Base-by-base conservation (phyloP, 129 eudicot genomes). In the Heracleum sosnowskyi region DNA sequence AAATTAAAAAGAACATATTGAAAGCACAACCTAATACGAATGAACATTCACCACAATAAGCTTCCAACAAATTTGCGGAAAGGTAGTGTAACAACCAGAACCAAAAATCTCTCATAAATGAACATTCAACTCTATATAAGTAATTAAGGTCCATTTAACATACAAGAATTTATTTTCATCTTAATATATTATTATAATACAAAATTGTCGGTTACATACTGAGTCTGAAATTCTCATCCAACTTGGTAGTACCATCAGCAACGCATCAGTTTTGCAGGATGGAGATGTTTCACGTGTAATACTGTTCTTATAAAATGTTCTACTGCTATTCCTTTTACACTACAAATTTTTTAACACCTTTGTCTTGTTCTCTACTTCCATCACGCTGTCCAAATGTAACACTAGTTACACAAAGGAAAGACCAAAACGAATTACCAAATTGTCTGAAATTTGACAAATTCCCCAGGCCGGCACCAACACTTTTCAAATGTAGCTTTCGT, bases 301-400 rank as follows among this genome's bases (percentile, higher is more conserved):
- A 8, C 64, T 22, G 29, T 55, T 55, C 24, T 55, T 55, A 18
- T 22, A 24, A 55, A 55, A 16, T 57, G 31, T 55, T 7, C 0
- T 55, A 55, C 1, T 22, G 13, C 8, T 55, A 55, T 55, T 55
- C 26, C 11, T 24, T 1, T 1, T 55, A 55, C 63, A 7, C 10
- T 55, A 18, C 5, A 24, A 55, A 24, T 44, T 1, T 0, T 8
- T 55, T 7, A 5, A 55, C 29, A 60, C 34, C 68, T 2, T 60
- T 60, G 68, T 60, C 10, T 60, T 60, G 68, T 60, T 60, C 68
- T 60, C 5, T 60, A 60, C 68, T 60, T 60, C 68, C 34, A 60
- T 60, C 33, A 60, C 3, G 33, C 68, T n/a, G 68, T 60, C 68
- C 68, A n/a, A 60, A 10, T n/a, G 68, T 10, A 60, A n/a, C 68